Base-by-base conservation (phyloP, 495 filamentous ascomycete genomes). In the Massariosphaeria phaeospora region DNA sequence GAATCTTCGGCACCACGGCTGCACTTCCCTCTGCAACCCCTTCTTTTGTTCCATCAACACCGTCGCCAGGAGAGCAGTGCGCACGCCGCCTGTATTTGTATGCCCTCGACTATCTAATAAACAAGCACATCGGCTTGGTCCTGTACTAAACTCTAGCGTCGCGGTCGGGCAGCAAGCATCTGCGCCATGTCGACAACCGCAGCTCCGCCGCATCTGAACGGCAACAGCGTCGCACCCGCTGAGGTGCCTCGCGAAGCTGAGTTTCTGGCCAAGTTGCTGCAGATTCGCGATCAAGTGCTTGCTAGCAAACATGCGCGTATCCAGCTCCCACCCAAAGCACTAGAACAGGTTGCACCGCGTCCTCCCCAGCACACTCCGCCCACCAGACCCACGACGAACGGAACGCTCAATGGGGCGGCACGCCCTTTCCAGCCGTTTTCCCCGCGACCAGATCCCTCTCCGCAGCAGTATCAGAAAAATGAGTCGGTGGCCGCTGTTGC, bases 201-300 rank as follows among this genome's bases (percentile, higher is more conserved):
- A 36, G 50, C 55, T 29, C 31, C 52, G 24, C 53, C 62, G 58
- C 49, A 62, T 31, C 34, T 63, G n/a, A 68, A 67, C 44, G 67
- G 63, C 41, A 64, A 48, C 48, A 43, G 50, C 47, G 39, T 42
- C 15, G 51, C 43, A 34, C 29, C 59, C 24, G 38, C 55, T 2
- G 55, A 62, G 21, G 26, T 47, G 36, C 58, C 40, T 33, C 60
- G 61, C 40, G 61, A 70, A 31, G 55, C 52, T 30, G 55, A 68
- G 49, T 67, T 72, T 35, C 88, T 83, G 70, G 79, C 84, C 63
- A 88, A 85, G 66, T 83, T 95, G 61, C 66, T 90, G 48, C 77
- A 71, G 51, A 81, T 95, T 62, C 84, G 81, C 62, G 84, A 91
- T 75, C 78, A 85, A 41, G 79, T 95, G 50, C 76, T 86, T 68